Conservation (phyloP, 2,329 filamentous ascomycete genomes). For the Tricladium varicosporioides region DNA sequence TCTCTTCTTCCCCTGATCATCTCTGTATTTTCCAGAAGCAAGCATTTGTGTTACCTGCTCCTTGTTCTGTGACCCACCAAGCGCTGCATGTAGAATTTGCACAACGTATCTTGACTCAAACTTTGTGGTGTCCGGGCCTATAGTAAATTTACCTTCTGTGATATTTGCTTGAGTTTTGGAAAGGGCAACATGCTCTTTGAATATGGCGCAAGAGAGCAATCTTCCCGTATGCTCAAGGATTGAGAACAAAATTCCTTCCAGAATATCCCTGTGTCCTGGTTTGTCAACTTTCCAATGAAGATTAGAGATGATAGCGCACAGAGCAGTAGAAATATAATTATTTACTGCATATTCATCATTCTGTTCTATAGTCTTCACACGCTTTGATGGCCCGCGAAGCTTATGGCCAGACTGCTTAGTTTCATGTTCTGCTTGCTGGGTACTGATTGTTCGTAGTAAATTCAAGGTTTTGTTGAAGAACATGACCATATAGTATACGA, state of each 20-base stretch:
- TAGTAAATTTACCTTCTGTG: not conserved
- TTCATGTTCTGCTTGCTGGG: slow-evolving; percentile 18
- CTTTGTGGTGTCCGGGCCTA: not conserved
- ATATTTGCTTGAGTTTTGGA: slow-evolving; percentile 25
- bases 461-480: slow-evolving; percentile 20
- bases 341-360: slow-evolving; percentile 22
- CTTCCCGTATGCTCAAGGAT: slow-evolving; percentile 40
- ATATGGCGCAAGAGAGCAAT: slow-evolving; percentile 39
- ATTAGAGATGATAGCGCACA: slow-evolving; percentile 17
- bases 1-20: no score
- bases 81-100: slow-evolving; percentile 25
- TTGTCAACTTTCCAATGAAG: slow-evolving; percentile 23
- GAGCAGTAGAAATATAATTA: slow-evolving; percentile 17
- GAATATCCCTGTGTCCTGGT: slow-evolving; percentile 32
- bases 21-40: no score
- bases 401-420: not conserved
- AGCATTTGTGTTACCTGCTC: slow-evolving; percentile 20
- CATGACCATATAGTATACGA: slow-evolving; percentile 23
- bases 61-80: slow-evolving; percentile 21
- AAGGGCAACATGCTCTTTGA: slow-evolving; percentile 33
- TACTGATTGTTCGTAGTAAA: slow-evolving; percentile 15
- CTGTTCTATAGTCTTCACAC: not conserved
- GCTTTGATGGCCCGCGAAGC: not conserved
- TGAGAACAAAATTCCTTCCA: slow-evolving; percentile 42
- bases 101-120: slow-evolving; percentile 24